These are phyloP conservation scores for Arctium lappa DNA, from an alignment of 129 eudicot species.

Conservation along the genomic window DNA sequence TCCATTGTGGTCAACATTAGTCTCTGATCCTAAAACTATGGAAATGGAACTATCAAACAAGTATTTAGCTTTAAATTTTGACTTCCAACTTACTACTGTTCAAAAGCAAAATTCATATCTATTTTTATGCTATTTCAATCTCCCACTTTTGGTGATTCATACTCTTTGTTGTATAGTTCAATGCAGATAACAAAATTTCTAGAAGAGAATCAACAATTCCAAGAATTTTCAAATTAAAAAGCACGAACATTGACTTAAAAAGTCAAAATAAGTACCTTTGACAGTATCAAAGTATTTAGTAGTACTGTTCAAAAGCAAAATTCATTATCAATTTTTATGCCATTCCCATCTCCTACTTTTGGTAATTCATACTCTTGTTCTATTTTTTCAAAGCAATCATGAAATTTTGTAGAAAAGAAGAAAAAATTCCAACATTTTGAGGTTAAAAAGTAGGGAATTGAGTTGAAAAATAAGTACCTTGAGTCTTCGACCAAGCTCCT, in stretches of 20 bases:
- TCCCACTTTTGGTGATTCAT: background rate
- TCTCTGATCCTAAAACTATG: background rate
- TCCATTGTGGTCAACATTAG: background rate
- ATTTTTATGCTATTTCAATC: background rate
- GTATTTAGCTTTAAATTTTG: background rate
- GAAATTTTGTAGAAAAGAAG: background rate
- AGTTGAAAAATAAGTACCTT: conserved; percentile 50
- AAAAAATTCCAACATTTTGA: background rate
- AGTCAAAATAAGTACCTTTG: background rate
- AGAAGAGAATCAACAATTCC: background rate
- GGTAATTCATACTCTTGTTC: background rate
- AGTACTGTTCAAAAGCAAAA: background rate
- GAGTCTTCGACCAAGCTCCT: conserved; percentile 98
- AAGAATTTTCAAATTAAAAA: background rate
- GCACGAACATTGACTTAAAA: background rate
- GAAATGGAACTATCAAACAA: background rate
- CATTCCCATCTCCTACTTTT: background rate
- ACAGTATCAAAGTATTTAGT: too few relatives aligned
- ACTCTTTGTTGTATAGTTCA: background rate
- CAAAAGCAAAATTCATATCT: background rate
- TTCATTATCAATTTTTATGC: background rate
- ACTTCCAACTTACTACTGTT: background rate
- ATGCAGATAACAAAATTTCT: background rate
- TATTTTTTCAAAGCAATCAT: background rate
- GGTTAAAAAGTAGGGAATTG: background rate